Evolutionary conservation across 257 asterid species (phyloP).

Genomic region (Verbascum thapsus): DNA sequence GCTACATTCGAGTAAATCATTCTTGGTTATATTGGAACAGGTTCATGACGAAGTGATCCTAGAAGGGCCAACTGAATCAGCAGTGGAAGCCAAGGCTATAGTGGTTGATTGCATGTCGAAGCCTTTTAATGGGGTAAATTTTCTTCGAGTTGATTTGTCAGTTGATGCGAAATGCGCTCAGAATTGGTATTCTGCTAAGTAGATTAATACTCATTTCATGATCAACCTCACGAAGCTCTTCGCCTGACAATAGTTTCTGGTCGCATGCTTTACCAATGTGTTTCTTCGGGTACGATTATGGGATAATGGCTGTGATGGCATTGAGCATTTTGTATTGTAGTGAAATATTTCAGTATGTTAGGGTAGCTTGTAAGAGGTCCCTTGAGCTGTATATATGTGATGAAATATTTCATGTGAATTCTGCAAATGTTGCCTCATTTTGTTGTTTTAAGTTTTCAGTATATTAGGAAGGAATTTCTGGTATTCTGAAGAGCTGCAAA

Average conservation of each 20-base stretch:
- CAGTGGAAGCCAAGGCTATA: constrained; percentile 77
- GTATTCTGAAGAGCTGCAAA: neutral
- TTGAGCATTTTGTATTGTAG: constrained; percentile 30
- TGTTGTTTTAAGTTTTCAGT: constrained; percentile 3
- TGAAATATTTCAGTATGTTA: too few relatives aligned
- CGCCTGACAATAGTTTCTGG: neutral
- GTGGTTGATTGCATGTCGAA: constrained; percentile 90
- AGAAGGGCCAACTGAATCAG: constrained; percentile 89
- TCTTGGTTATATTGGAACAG: constrained; percentile 40
- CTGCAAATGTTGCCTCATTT: constrained; percentile 21
- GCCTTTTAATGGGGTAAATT: constrained; percentile 77
- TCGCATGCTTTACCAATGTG: neutral
- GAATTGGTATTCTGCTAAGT: constrained; percentile 95
- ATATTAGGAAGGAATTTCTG: constrained; percentile 5
- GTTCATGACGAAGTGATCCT: constrained; percentile 90
- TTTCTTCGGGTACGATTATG: neutral
- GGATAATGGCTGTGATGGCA: constrained; percentile 12
- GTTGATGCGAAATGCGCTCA: constrained; percentile 95
- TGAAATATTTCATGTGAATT: neutral
- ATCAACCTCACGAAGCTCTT: neutral
- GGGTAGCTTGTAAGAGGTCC: constrained; percentile 10
- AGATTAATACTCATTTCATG: constrained; percentile 25
- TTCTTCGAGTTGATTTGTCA: constrained; percentile 78
- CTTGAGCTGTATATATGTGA: constrained; percentile 31
- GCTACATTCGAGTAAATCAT: neutral